phyloP scores from a whole-genome alignment of 148 eudicot genomes.

The Pouteria glomerata region DNA sequence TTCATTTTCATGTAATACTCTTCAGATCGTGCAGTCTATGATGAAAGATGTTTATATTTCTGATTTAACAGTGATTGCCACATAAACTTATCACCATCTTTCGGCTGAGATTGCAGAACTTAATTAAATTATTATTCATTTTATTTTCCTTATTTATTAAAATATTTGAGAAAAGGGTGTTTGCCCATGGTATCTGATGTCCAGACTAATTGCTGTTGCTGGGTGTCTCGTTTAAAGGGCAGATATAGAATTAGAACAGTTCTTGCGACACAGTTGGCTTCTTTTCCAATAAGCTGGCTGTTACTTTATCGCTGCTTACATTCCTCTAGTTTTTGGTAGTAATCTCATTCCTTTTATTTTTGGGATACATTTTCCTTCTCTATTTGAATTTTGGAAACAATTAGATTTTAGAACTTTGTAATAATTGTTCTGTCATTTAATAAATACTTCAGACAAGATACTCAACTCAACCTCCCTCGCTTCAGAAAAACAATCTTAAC shows the following conservation, averaged over 20 bases:
- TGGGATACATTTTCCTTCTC: background rate
- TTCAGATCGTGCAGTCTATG: slow-evolving; percentile 24
- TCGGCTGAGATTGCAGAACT: slow-evolving; percentile 32
- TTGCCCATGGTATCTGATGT: slow-evolving; percentile 40
- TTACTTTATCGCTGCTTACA: slow-evolving; percentile 32
- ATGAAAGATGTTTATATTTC: slow-evolving; percentile 7
- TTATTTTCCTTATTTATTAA: background rate
- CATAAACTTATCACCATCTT: slow-evolving; percentile 31
- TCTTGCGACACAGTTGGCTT: slow-evolving; percentile 34
- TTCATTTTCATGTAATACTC: background rate
- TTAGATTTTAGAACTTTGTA: background rate
- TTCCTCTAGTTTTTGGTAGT: background rate
- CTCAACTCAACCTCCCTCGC: no score
- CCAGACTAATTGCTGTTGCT: slow-evolving; percentile 17
- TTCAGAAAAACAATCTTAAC: no score
- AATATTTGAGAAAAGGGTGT: background rate
- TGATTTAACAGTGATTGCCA: slow-evolving; percentile 25
- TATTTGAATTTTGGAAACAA: background rate
- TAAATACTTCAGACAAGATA: no score
- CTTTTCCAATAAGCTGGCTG: slow-evolving; percentile 22
- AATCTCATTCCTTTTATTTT: no score
- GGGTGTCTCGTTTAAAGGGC: slow-evolving; percentile 31
- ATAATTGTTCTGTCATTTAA: background rate
- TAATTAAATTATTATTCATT: background rate
- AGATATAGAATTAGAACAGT: slow-evolving; percentile 19